phyloP scores from a whole-genome alignment of 768 basidiomycete species.

The Crepidotus variabilis region DNA sequence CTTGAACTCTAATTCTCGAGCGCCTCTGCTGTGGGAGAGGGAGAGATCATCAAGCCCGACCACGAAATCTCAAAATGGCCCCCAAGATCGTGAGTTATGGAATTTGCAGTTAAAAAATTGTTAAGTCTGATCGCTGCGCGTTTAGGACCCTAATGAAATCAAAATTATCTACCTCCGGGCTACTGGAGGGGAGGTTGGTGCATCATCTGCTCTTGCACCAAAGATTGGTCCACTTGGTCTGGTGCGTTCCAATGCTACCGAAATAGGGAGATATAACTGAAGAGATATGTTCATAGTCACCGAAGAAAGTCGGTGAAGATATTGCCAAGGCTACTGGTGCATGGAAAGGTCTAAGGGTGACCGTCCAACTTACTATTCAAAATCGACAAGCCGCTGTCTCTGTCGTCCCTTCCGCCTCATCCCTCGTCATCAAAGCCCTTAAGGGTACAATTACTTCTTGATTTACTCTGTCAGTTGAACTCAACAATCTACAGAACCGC shows the following conservation, averaged over 20 bases:
- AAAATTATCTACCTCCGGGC: constrained; percentile 99
- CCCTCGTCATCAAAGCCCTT: constrained; percentile 95
- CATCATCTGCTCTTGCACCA: constrained; percentile 95
- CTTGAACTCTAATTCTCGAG: constrained; percentile 47
- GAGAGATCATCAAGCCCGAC: constrained; percentile 8
- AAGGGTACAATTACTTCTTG: constrained; percentile 63
- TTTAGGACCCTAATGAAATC: constrained; percentile 92
- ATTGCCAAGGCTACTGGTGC: constrained; percentile 97
- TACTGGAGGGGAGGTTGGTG: constrained; percentile 99
- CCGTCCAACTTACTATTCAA: constrained; percentile 98
- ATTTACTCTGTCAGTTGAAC: constrained; percentile 3
- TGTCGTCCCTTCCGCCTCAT: constrained; percentile 95
- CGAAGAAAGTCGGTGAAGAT: constrained; percentile 99
- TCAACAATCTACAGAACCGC: constrained; percentile 66
- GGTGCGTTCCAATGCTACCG: constrained; percentile 45
- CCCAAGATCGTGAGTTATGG: constrained; percentile 65
- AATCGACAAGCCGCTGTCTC: constrained; percentile 98
- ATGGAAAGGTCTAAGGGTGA: constrained; percentile 99
- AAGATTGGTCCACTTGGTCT: constrained; percentile 99
- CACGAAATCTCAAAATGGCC: constrained; percentile 49
- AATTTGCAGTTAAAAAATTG: not conserved
- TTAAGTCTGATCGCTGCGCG: not conserved
- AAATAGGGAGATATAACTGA: not conserved
- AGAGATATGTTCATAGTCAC: constrained; percentile 67
- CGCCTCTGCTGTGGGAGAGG: constrained; percentile 4